Base-by-base conservation (phyloP, 2,329 filamentous ascomycete species). In the Penicillium paneum region DNA sequence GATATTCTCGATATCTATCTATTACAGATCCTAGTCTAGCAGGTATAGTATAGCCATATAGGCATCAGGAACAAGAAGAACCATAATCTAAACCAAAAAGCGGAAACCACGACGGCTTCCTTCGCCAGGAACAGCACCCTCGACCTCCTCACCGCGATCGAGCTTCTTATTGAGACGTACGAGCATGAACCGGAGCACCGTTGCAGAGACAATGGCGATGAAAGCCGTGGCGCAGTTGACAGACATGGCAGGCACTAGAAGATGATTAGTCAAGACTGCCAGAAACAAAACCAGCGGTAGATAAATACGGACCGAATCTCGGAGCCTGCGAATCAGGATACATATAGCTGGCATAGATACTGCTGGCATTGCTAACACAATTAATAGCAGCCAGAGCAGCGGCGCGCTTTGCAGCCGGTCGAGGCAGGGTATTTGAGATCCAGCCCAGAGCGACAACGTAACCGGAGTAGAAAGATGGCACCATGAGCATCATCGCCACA, bases 301-400 rank as follows among this genome's bases (percentile, higher is more conserved):
- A 60, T 75, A 34, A 64, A 70, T 5, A 64, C 66, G 24, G 68
- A 74, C 69, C 57, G 55, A 76, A 77, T 26, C 72, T 64, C 8
- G 75, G 75, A 6, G 64, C 69, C 39, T 72, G 70, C 21, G 61
- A 65, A 56, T 82, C 75, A 15, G 81, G 81, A 62, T 89, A 90
- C 79, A 89, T 82, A 63, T 88, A 88, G 52, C 78, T 81, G 0
- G 85, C 84, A 65, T 87, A 91, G 60, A 92, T 91, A 44, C 81
- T 84, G 39, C 83, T 83, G 11, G 80, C 78, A 67, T 92, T 91
- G 17, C 81, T 83, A 10, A 90, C 78, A 2, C 86, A 85, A 66
- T 93, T 93, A 72, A 92, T 90, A 57, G 87, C 85, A 1, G 88
- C 89, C 5, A 93, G 70, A 0, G 87, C 88, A 0, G 87, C 83